phyloP scores from a whole-genome alignment of 495 filamentous ascomycete genomes.

The Cercophora scortea region DNA sequence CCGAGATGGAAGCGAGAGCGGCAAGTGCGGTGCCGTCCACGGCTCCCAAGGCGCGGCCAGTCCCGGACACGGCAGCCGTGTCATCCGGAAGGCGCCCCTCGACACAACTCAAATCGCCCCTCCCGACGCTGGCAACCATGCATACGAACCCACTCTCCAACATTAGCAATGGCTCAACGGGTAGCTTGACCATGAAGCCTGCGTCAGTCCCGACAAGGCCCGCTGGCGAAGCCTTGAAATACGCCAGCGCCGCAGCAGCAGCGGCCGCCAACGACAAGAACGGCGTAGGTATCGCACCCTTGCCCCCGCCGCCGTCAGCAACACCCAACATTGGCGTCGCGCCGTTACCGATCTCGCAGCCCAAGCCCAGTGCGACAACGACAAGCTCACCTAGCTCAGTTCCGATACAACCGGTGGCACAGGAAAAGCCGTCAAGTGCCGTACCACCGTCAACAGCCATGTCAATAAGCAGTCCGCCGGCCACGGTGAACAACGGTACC shows the following conservation, averaged over 20 bases:
- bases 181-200: constrained; percentile 68
- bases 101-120: constrained; percentile 84
- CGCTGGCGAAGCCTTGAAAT: constrained; percentile 86
- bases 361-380: constrained; percentile 34
- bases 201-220: constrained; percentile 77
- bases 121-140: constrained; percentile 83
- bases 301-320: constrained; percentile 73
- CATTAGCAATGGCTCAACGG: constrained; percentile 50
- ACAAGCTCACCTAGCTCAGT: constrained; percentile 35
- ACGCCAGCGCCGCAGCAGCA: constrained; percentile 91
- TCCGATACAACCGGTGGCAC: constrained; percentile 31
- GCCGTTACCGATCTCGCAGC: constrained; percentile 37
- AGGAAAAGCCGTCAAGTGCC: constrained; percentile 25
- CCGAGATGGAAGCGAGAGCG: constrained; percentile 53
- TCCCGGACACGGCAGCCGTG: constrained; percentile 39
- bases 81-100: constrained; percentile 67
- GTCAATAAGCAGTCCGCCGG: not conserved
- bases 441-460: constrained; percentile 8
- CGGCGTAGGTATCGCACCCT: constrained; percentile 85
- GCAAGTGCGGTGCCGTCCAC: constrained; percentile 25
- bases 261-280: constrained; percentile 92
- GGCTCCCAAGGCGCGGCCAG: constrained; percentile 44
- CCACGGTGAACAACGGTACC: too few relatives aligned
- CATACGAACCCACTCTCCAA: constrained; percentile 55
- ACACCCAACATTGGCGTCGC: constrained; percentile 31